phyloP scores from a whole-genome alignment of 768 basidiomycete species.

The Lyophyllum shimeji region DNA sequence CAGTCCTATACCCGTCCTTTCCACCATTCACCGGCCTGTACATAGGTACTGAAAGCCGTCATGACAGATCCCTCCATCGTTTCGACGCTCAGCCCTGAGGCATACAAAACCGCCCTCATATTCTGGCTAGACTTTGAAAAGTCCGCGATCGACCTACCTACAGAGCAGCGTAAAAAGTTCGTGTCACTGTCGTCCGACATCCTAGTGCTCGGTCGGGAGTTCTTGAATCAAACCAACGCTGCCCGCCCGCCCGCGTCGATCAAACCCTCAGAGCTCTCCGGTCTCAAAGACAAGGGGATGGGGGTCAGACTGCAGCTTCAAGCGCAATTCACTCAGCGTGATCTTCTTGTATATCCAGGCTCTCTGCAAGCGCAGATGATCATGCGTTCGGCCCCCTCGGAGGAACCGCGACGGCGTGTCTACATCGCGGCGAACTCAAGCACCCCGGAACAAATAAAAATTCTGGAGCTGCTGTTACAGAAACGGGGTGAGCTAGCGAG shows the following conservation, averaged over 20 bases:
- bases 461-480: constrained; percentile 72
- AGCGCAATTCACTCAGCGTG: constrained; percentile 73
- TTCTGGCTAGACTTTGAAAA: constrained; percentile 98
- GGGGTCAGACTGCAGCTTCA: constrained; percentile 72
- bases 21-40: constrained; percentile 17
- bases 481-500: constrained; percentile 81
- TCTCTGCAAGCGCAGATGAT: constrained; percentile 93
- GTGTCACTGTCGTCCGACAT: constrained; percentile 91
- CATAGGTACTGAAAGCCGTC: constrained; percentile 69
- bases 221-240: constrained; percentile 66
- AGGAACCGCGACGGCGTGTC: constrained; percentile 77
- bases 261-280: constrained; percentile 65
- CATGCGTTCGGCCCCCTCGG: constrained; percentile 82
- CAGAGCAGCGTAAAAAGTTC: constrained; percentile 73
- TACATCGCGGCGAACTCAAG: constrained; percentile 84
- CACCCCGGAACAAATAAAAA: constrained; percentile 69
- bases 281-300: constrained; percentile 76
- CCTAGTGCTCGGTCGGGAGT: constrained; percentile 81
- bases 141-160: constrained; percentile 89
- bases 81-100: constrained; percentile 67
- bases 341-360: constrained; percentile 79
- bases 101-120: constrained; percentile 84
- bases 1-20: constrained; percentile 9
- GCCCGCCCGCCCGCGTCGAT: constrained; percentile 68
- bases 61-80: constrained; percentile 68